A percentile compares a stretch with the other conserved stretches of the same genome.
Evolutionary conservation across 2,329 filamentous ascomycete species (phyloP).

Genomic region (Cordyceps tenuipes): DNA sequence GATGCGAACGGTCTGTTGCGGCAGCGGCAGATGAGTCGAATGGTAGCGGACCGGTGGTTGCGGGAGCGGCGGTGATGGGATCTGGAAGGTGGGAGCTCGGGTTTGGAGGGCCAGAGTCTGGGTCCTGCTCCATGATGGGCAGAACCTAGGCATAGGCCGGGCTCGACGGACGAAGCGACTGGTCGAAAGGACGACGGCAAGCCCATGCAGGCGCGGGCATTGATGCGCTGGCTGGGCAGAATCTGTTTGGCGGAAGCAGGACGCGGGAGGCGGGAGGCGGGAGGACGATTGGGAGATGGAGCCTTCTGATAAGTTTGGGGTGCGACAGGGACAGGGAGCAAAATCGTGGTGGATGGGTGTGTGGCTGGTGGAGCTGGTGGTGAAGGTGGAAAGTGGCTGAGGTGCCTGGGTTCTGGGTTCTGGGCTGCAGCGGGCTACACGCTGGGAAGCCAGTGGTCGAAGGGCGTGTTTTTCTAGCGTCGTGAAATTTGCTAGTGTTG

Average conservation of each 20-base stretch:
- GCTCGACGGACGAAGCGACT: slow-evolving; percentile 33
- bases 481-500: neutral
- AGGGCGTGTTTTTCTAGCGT: neutral
- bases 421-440: neutral
- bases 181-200: slow-evolving; percentile 29
- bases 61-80: slow-evolving; percentile 15
- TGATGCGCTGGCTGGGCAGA: slow-evolving; percentile 11
- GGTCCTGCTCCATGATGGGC: slow-evolving; percentile 38
- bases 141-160: slow-evolving; percentile 34
- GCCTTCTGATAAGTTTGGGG: slow-evolving; percentile 7
- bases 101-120: slow-evolving; percentile 13
- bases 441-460: neutral
- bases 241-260: slow-evolving; percentile 1
- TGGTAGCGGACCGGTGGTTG: neutral
- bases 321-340: slow-evolving; percentile 7
- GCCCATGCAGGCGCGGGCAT: slow-evolving; percentile 30
- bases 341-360: neutral
- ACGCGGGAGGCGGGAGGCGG: neutral
- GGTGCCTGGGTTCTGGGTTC: neutral
- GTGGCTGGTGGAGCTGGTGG: slow-evolving; percentile 2
- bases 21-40: neutral
- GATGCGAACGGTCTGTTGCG: slow-evolving; percentile 4
- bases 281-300: slow-evolving; percentile 11
- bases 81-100: slow-evolving; percentile 16
- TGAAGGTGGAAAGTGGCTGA: neutral